Conservation (phyloP, 768 basidiomycete genomes). For the Panaeolus papilionaceus region DNA sequence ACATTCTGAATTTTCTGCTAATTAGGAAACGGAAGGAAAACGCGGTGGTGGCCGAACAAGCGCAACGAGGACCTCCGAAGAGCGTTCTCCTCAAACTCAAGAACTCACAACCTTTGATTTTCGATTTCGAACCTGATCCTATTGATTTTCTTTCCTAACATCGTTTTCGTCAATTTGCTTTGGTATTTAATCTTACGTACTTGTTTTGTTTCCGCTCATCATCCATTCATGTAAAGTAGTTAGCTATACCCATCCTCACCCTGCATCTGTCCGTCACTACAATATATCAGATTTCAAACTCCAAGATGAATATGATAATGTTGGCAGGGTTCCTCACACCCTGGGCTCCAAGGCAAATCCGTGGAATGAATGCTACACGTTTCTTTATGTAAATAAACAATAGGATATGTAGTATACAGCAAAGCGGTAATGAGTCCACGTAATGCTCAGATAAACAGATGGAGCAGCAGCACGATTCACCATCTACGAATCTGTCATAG, state of each 20-base stretch:
- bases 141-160: conserved; percentile 52
- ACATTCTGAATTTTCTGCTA: background rate
- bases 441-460: background rate
- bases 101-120: conserved; percentile 32
- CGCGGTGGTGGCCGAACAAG: conserved; percentile 11
- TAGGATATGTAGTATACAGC: conserved; percentile 14
- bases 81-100: conserved; percentile 45
- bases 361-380: conserved; percentile 12
- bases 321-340: background rate
- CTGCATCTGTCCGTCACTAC: background rate
- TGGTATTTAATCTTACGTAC: background rate
- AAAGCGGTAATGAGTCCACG: conserved; percentile 11
- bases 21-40: conserved; percentile 43
- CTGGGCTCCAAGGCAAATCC: background rate
- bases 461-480: background rate
- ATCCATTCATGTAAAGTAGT: conserved; percentile 7
- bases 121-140: conserved; percentile 50
- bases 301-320: background rate
- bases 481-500: conserved; percentile 2
- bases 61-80: conserved; percentile 42
- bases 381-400: conserved; percentile 15
- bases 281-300: background rate
- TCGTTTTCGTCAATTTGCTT: background rate
- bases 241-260: background rate
- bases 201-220: background rate